Evolutionary conservation across 2,329 filamentous ascomycete genomes (phyloP).

Genomic region (Orbilia quercus): DNA sequence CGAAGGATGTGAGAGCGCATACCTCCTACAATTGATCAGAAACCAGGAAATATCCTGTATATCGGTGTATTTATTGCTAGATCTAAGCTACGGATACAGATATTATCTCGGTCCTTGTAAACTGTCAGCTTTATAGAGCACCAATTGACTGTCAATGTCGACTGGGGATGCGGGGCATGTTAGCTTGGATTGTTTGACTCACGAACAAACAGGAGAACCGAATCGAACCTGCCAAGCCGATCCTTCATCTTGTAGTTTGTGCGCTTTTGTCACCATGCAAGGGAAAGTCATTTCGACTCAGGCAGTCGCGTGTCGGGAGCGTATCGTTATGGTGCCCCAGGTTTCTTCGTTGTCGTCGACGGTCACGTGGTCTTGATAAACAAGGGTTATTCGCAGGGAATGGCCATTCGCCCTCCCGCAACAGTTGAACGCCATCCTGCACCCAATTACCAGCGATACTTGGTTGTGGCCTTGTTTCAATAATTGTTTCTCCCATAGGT

Average conservation of each 20-base stretch:
- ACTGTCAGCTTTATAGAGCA: constrained; percentile 27
- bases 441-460: no score
- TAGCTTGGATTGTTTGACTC: constrained; percentile 27
- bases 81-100: no score
- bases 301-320: constrained; percentile 11
- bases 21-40: constrained; percentile 15
- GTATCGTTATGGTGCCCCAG: no score
- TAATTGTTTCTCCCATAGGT: no score
- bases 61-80: no score
- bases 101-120: neutral
- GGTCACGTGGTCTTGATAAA: no score
- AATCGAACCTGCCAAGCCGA: constrained; percentile 52
- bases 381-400: no score
- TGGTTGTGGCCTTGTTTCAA: no score
- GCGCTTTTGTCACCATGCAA: constrained; percentile 3
- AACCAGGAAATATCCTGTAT: neutral
- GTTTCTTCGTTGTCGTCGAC: no score
- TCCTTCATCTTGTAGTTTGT: constrained; percentile 29
- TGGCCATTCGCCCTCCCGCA: no score
- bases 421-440: no score
- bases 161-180: constrained; percentile 23
- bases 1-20: constrained; percentile 38
- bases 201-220: constrained; percentile 24
- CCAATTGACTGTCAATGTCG: constrained; percentile 15
- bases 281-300: neutral